Percentiles rank a stretch among this genome's conserved stretches.
Evolutionary conservation across 2,329 filamentous ascomycete species (phyloP).

Genomic region (Iodosphaeria phyllophila): DNA sequence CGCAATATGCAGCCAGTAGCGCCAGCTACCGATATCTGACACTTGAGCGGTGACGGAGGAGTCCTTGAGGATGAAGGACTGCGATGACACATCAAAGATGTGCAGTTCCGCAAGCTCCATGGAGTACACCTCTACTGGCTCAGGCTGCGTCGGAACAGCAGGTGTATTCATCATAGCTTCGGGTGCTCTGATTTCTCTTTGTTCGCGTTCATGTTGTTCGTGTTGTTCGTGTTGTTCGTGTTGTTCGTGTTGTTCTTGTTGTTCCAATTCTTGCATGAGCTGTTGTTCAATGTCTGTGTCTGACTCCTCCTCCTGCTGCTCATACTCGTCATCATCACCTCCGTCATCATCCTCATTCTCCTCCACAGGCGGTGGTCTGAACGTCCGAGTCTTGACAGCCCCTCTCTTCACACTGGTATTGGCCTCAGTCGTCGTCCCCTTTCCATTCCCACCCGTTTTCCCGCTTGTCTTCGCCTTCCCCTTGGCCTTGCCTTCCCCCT

Average conservation of each 20-base stretch:
- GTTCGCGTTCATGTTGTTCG: slow-evolving; percentile 27
- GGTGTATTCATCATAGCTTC: slow-evolving; percentile 15
- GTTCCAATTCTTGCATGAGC: too few species aligned
- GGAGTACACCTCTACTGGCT: slow-evolving; percentile 52
- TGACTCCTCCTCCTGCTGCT: too few species aligned
- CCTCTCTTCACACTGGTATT: too few species aligned
- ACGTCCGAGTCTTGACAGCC: too few species aligned
- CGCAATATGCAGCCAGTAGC: slow-evolving; percentile 85
- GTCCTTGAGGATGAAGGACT: slow-evolving; percentile 71
- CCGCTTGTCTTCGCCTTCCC: too few species aligned
- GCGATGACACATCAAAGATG: slow-evolving; percentile 76
- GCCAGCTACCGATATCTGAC: slow-evolving; percentile 74
- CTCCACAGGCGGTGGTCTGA: too few species aligned
- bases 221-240: slow-evolving; percentile 9
- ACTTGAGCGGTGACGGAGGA: slow-evolving; percentile 58
- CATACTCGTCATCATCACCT: too few species aligned
- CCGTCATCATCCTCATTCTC: too few species aligned
- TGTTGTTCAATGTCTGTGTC: too few species aligned
- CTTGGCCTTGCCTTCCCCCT: too few species aligned
- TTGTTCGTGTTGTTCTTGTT: slow-evolving; percentile 27
- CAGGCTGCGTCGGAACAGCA: slow-evolving; percentile 46
- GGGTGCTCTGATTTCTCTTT: slow-evolving; percentile 12
- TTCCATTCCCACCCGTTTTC: too few species aligned
- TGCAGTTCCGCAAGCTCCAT: slow-evolving; percentile 73
- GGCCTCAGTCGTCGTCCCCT: too few species aligned